These are phyloP conservation scores for Casuarina cunninghamiana DNA, from an alignment of 306 rosid genomes.

Conservation along the genomic window DNA sequence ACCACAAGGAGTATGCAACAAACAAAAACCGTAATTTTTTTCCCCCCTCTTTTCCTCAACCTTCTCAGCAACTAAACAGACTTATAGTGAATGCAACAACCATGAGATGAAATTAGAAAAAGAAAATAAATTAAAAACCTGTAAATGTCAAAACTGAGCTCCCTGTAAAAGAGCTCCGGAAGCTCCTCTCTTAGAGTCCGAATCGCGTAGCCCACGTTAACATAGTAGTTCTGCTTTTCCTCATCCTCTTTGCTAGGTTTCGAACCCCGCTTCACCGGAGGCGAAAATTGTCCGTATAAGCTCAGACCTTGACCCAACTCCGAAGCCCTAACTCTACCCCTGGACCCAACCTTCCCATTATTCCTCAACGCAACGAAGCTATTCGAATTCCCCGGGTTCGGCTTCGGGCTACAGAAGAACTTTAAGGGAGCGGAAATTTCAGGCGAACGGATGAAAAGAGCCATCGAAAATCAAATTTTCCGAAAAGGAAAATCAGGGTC, in stretches of 20 bases:
- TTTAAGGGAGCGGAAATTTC: constrained; percentile 35
- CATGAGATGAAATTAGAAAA: background rate
- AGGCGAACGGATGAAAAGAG: constrained; percentile 54
- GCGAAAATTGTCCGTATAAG: constrained; percentile 61
- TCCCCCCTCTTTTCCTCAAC: background rate
- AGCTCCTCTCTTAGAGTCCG: constrained; percentile 79
- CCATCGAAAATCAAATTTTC: constrained; percentile 38
- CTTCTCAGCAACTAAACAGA: constrained; percentile 4
- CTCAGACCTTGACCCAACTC: constrained; percentile 33
- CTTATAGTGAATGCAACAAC: background rate
- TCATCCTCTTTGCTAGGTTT: constrained; percentile 71
- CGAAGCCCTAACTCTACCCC: constrained; percentile 37
- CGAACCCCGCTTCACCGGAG: constrained; percentile 57
- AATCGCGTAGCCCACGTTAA: constrained; percentile 81
- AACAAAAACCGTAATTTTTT: background rate
- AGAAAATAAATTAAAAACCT: constrained; percentile 37
- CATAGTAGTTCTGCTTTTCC: constrained; percentile 70
- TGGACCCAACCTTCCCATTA: constrained; percentile 31
- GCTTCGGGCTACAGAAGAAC: constrained; percentile 38
- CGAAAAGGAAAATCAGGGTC: background rate
- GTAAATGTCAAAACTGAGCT: constrained; percentile 69
- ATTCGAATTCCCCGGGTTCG: constrained; percentile 27
- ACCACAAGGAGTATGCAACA: background rate
- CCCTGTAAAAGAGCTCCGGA: constrained; percentile 66
- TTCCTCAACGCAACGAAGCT: constrained; percentile 35